These are phyloP conservation scores for Podospora australis DNA, from an alignment of 495 filamentous ascomycete genomes.

Conservation along the genomic window DNA sequence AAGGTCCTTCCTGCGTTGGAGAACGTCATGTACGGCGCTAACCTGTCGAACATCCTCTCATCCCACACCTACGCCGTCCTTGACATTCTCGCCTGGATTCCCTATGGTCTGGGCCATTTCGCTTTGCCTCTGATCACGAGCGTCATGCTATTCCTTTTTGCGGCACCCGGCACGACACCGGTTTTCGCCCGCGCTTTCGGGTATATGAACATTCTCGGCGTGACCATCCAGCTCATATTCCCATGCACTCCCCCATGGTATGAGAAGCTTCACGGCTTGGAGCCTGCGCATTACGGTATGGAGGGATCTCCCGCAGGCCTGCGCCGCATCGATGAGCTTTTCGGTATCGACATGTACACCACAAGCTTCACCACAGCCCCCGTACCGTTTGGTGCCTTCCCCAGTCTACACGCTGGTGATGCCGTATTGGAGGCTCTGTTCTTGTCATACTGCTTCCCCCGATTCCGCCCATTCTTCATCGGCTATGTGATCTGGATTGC, in stretches of 20 bases:
- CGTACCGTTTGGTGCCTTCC: slow-evolving; percentile 91
- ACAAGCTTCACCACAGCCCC: slow-evolving; percentile 82
- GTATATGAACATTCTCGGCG: slow-evolving; percentile 83
- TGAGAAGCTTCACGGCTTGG: slow-evolving; percentile 78
- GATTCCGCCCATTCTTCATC: slow-evolving; percentile 66
- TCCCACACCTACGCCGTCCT: slow-evolving; percentile 75
- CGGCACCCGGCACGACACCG: slow-evolving; percentile 74
- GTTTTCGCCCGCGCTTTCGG: slow-evolving; percentile 83
- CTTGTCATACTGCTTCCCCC: slow-evolving; percentile 83
- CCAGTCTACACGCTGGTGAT: slow-evolving; percentile 78
- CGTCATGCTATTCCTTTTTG: slow-evolving; percentile 74
- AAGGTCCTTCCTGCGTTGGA: slow-evolving; percentile 91
- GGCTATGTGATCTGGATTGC: slow-evolving; percentile 85
- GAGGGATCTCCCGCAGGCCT: slow-evolving; percentile 80
- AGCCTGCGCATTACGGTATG: slow-evolving; percentile 86
- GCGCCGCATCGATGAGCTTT: slow-evolving; percentile 77
- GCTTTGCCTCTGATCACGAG: slow-evolving; percentile 72
- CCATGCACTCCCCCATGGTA: slow-evolving; percentile 96
- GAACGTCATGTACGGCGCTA: slow-evolving; percentile 93
- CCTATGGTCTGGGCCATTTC: slow-evolving; percentile 86
- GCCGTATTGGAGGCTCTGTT: slow-evolving; percentile 88
- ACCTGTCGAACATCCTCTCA: slow-evolving; percentile 90
- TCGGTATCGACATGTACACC: slow-evolving; percentile 88
- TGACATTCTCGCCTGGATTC: slow-evolving; percentile 85
- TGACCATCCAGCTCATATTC: slow-evolving; percentile 78